A percentile compares a stretch with the other conserved stretches of the same genome.
Evolutionary conservation across 2,329 filamentous ascomycete genomes (phyloP).

Genomic region (Talaromyces sp.): DNA sequence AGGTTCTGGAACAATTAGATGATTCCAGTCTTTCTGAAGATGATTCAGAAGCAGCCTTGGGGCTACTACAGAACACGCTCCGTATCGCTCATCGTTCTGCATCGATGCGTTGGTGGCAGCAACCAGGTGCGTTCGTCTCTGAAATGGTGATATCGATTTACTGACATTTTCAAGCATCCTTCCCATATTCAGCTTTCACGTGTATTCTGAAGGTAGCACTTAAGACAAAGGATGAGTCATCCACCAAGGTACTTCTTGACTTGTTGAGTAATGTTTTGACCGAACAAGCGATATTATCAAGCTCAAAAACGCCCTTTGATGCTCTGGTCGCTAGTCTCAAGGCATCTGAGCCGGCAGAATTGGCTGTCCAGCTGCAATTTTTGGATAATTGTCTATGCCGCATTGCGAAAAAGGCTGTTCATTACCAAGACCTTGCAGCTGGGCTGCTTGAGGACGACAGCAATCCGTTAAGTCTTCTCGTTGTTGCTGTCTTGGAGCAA

Average conservation of each 20-base stretch:
- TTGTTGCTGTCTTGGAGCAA: conserved; percentile 72
- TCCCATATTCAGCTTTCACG: conserved; percentile 43
- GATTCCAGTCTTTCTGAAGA: conserved; percentile 43
- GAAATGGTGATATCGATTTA: conserved; percentile 13
- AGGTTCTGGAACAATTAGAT: conserved; percentile 62
- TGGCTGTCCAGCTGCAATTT: conserved; percentile 60
- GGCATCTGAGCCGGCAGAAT: conserved; percentile 28
- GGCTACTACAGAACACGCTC: conserved; percentile 78
- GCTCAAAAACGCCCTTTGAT: conserved; percentile 32
- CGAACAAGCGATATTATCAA: conserved; percentile 38
- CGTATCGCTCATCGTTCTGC: conserved; percentile 76
- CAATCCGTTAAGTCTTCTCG: conserved; percentile 58
- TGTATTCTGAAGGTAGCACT: conserved; percentile 41
- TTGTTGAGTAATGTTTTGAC: conserved; percentile 35
- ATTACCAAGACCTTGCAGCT: conserved; percentile 62
- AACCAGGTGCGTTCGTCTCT: conserved; percentile 48
- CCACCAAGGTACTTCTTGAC: conserved; percentile 32
- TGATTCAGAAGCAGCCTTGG: conserved; percentile 57
- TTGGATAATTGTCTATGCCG: conserved; percentile 79
- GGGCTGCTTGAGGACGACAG: conserved; percentile 36
- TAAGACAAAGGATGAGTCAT: conserved; percentile 29
- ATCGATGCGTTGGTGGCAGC: conserved; percentile 87
- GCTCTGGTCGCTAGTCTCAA: conserved; percentile 39
- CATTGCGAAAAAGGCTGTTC: conserved; percentile 72
- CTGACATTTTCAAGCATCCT: conserved; percentile 25